Conservation (phyloP, 371 early-diverging fungal genomes). For the Parasitella parasitica region DNA sequence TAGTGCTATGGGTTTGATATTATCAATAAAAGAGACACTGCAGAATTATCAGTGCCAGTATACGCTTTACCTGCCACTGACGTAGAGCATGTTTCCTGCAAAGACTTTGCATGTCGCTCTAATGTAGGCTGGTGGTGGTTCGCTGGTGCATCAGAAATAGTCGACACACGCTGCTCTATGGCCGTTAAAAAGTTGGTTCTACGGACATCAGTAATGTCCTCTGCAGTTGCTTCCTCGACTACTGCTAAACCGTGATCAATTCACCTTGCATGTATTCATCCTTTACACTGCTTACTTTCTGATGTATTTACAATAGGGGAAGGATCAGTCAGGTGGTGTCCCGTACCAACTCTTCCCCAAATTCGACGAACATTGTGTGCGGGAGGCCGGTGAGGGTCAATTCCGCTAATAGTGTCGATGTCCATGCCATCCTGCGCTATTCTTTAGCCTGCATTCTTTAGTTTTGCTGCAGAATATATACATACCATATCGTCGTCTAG, state of each 20-base stretch:
- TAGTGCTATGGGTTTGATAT: slow-evolving; percentile 6
- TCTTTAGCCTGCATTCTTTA: neutral
- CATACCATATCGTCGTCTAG: neutral
- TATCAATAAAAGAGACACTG: neutral
- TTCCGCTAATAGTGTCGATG: neutral
- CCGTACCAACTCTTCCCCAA: slow-evolving; percentile 1
- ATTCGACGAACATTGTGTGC: neutral
- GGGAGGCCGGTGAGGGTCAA: neutral
- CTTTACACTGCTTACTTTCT: neutral
- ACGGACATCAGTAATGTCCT: neutral
- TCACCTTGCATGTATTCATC: no score
- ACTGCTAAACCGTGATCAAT: no score
- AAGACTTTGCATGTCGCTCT: slow-evolving; percentile 13
- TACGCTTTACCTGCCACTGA: slow-evolving; percentile 27
- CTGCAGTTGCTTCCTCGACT: neutral
- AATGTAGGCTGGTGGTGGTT: neutral
- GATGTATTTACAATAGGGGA: neutral
- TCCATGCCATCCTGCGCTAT: neutral
- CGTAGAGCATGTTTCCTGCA: slow-evolving; percentile 28
- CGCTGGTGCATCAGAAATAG: neutral
- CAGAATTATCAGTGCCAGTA: neutral
- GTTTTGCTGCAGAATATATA: neutral
- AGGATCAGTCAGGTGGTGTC: slow-evolving; percentile 3
- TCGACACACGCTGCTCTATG: slow-evolving; percentile 10
- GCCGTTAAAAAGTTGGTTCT: slow-evolving; percentile 15